A percentile compares a stretch with the other conserved stretches of the same genome.
Evolutionary conservation across 768 basidiomycete genomes (phyloP).

Genomic region (Wakefieldia striispora): DNA sequence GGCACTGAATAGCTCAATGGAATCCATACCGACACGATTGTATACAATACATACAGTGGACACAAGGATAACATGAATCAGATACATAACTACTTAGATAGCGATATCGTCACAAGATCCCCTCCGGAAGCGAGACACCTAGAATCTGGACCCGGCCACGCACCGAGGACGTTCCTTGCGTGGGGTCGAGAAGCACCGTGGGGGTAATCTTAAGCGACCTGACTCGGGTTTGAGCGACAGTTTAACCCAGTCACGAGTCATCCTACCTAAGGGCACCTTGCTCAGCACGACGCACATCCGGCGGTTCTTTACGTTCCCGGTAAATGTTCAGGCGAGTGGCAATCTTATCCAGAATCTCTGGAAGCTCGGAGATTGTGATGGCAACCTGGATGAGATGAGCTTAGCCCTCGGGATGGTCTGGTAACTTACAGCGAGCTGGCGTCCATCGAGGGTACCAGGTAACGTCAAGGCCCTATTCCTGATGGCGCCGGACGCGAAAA

Average conservation of each 20-base stretch:
- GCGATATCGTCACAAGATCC: slow-evolving; percentile 18
- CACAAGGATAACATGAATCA: not conserved
- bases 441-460: slow-evolving; percentile 39
- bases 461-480: slow-evolving; percentile 42
- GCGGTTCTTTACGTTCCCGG: slow-evolving; percentile 13
- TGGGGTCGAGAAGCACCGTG: slow-evolving; percentile 24
- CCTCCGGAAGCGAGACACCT: slow-evolving; percentile 16
- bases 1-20: slow-evolving; percentile 5
- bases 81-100: slow-evolving; percentile 3
- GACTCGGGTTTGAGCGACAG: slow-evolving; percentile 4
- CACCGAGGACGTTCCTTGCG: not conserved
- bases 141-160: slow-evolving; percentile 9
- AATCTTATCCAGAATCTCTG: slow-evolving; percentile 33
- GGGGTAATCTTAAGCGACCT: slow-evolving; percentile 28
- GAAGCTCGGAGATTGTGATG: slow-evolving; percentile 30
- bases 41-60: slow-evolving; percentile 2
- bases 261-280: slow-evolving; percentile 23
- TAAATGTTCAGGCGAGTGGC: slow-evolving; percentile 24
- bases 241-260: not conserved
- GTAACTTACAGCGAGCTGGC: slow-evolving; percentile 40
- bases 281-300: slow-evolving; percentile 21
- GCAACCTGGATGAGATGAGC: slow-evolving; percentile 21
- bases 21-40: not conserved
- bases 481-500: slow-evolving; percentile 39
- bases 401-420: not conserved